A percentile compares a stretch with the other conserved stretches of the same genome.
phyloP scores from a whole-genome alignment of 345 rosid species.

The Capsella bursapastoris region DNA sequence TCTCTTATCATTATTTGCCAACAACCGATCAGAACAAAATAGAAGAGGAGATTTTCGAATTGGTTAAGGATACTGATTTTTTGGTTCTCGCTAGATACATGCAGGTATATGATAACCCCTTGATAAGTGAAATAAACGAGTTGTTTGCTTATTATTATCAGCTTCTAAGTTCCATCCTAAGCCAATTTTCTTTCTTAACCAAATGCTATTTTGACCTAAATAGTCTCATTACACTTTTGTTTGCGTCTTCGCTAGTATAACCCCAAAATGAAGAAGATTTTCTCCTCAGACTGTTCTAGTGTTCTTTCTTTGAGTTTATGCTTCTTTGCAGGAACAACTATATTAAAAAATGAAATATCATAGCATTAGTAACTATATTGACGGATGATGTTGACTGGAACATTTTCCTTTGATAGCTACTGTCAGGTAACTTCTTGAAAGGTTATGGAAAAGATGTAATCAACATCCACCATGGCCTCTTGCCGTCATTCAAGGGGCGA shows the following conservation, averaged over 20 bases:
- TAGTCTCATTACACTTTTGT: not conserved
- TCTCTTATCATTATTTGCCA: constrained; percentile 78
- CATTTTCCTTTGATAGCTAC: constrained; percentile 53
- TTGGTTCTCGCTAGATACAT: constrained; percentile 95
- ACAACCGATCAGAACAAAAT: constrained; percentile 62
- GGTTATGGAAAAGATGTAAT: constrained; percentile 86
- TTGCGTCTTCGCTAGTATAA: not conserved
- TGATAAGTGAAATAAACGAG: too few species aligned
- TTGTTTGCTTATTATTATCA: not conserved
- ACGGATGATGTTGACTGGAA: not conserved
- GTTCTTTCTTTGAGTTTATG: constrained; percentile 21
- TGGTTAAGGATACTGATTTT: constrained; percentile 87
- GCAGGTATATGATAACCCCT: constrained; percentile 65
- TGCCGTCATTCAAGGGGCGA: constrained; percentile 97
- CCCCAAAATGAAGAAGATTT: not conserved
- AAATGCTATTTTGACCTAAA: not conserved
- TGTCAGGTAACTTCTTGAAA: constrained; percentile 73
- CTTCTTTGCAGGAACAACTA: constrained; percentile 9
- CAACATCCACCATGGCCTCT: constrained; percentile 98
- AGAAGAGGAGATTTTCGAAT: constrained; percentile 77
- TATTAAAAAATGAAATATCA: not conserved
- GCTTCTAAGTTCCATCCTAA: constrained; percentile 21
- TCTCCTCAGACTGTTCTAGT: not conserved
- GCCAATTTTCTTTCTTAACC: not conserved
- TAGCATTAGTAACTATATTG: constrained; percentile 15